phyloP scores from a whole-genome alignment of 2,329 filamentous ascomycete species.

The Aureobasidium pullulans region DNA sequence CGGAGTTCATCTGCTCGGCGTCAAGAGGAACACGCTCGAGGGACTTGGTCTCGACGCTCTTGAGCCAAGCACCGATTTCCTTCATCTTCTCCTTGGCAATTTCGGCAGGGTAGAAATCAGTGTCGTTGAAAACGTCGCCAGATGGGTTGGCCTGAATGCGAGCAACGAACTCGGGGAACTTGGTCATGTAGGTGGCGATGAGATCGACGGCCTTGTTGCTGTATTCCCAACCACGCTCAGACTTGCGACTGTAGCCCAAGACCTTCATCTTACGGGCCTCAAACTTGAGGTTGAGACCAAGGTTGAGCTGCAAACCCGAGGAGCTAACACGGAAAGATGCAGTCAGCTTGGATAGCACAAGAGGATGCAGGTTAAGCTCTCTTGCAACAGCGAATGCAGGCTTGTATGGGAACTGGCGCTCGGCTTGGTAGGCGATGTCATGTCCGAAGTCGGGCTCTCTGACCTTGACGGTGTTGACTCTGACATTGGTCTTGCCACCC shows the following conservation, averaged over 20 bases:
- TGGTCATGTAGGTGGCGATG: conserved; percentile 81
- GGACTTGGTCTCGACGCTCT: conserved; percentile 80
- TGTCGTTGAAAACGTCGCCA: conserved; percentile 74
- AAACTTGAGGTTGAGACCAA: conserved; percentile 94
- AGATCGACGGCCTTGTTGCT: conserved; percentile 75
- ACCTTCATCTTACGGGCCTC: conserved; percentile 94
- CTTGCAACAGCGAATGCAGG: conserved; percentile 86
- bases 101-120: conserved; percentile 73
- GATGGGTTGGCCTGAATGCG: conserved; percentile 79
- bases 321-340: conserved; percentile 84
- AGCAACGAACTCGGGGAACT: conserved; percentile 91
- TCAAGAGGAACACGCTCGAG: conserved; percentile 96
- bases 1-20: conserved; percentile 90
- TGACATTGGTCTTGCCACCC: conserved; percentile 68
- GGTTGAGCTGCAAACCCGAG: conserved; percentile 75
- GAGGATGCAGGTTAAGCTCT: conserved; percentile 70
- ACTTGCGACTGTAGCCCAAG: conserved; percentile 85
- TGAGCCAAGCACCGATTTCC: conserved; percentile 90
- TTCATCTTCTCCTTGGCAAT: conserved; percentile 75
- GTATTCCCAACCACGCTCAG: conserved; percentile 87
- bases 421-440: conserved; percentile 62
- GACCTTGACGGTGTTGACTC: conserved; percentile 63
- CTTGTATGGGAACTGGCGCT: conserved; percentile 65
- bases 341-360: conserved; percentile 91
- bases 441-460: conserved; percentile 77